These are phyloP conservation scores for Phytophthora cactorum DNA, from an alignment of 352 stramenopile genomes.

Conservation along the genomic window DNA sequence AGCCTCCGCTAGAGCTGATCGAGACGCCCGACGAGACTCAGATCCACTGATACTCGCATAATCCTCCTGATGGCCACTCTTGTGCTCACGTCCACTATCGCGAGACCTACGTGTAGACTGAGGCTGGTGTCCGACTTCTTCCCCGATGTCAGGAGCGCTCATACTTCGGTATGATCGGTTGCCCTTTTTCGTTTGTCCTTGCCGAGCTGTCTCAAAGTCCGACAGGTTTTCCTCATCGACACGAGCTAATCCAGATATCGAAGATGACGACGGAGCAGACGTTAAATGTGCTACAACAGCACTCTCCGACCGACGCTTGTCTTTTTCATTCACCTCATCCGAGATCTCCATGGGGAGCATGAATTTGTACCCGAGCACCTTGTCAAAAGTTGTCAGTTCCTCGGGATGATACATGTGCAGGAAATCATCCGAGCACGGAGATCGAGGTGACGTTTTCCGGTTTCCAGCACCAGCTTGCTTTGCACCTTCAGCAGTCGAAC, in stretches of 20 bases:
- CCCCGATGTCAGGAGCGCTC: conserved; percentile 74
- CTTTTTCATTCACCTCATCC: conserved; percentile 58
- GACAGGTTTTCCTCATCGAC: conserved; percentile 65
- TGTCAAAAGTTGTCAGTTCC: conserved; percentile 87
- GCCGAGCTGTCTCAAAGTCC: conserved; percentile 32
- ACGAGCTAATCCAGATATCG: conserved; percentile 40
- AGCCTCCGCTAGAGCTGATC: conserved; percentile 33
- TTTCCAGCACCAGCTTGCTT: conserved; percentile 12
- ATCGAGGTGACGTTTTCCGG: conserved; percentile 22
- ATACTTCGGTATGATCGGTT: conserved; percentile 68
- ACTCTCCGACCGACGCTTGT: conserved; percentile 56
- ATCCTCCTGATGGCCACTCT: conserved; percentile 35
- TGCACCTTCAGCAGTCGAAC: background rate
- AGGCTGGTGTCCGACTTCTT: conserved; percentile 52
- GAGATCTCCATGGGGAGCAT: conserved; percentile 86
- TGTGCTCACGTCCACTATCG: conserved; percentile 47
- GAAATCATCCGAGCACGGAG: conserved; percentile 73
- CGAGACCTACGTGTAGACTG: conserved; percentile 33
- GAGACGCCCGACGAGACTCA: conserved; percentile 35
- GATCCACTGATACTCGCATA: conserved; percentile 41
- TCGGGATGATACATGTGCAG: conserved; percentile 87
- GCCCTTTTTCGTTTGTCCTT: conserved; percentile 30
- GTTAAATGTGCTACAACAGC: conserved; percentile 53
- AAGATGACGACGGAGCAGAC: conserved; percentile 49
- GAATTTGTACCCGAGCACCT: conserved; percentile 87